Base-by-base conservation (phyloP, 2,329 filamentous ascomycete genomes). In the Dendrostoma leiphaemia region DNA sequence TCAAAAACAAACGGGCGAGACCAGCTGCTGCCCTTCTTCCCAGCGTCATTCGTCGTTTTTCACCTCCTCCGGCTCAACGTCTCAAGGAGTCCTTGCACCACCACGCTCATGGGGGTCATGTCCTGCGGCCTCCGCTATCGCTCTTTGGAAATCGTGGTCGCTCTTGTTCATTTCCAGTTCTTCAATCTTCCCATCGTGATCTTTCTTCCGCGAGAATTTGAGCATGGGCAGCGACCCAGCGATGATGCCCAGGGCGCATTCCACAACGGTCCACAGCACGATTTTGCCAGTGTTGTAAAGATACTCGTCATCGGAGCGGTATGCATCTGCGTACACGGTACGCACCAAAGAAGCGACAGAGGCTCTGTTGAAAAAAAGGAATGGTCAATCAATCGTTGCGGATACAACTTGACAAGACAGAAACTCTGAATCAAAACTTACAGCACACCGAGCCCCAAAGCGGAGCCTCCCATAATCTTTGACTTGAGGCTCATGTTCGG, bases 231-330 rank as follows among this genome's bases (percentile, higher is more conserved):
- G 19, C 6, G 56, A 58, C 12, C 56, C 56, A 8, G 56, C 56
- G 6, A 58, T 52, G n/a, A 55, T 52, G 10, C 52, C 56, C 17
- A 55, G n/a, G 2, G 52, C 37, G 28, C 56, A 58, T 29, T 58
- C 56, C 4, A 58, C 44, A 9, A 58, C 52, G 7, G 56, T 58
- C 56, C 56, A 58, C 26, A 58, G 44, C 10, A 58, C 56, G 19
- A 58, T 55, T 8, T 58, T 58, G 15, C 56, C 56, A 1, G 56
- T 58, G 48, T 50, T 55, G 48, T 51, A 58, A 4, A 58, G 44
- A 44, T 58, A 58, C 38, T 58, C 26, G 6, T 52, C 45, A 10
- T 55, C 52, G 6, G 52, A 52, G 34, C 48, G 46, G 44, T 58
- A 58, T 7, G 56, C 56, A 45, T 58, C 48, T 5, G 56, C 46